These are phyloP conservation scores for Epicoccum nigrum DNA, from an alignment of 2,329 filamentous ascomycete genomes.

Conservation along the genomic window DNA sequence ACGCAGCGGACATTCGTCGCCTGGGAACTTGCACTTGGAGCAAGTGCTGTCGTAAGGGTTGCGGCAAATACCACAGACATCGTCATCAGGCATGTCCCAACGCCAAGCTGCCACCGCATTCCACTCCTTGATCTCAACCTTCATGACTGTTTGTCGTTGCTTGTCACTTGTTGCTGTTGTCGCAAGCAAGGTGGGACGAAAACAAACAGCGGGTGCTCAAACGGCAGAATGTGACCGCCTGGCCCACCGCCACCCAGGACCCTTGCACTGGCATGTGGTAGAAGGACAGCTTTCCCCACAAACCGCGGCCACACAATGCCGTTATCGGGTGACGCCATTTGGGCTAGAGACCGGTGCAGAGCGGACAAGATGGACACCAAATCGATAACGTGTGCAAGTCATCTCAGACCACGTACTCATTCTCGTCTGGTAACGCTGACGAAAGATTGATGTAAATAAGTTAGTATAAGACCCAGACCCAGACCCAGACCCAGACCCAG, in stretches of 20 bases:
- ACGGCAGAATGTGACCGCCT: constrained; percentile 29
- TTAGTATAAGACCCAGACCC: constrained; percentile 12
- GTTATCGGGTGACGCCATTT: constrained; percentile 15
- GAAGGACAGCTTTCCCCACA: constrained; percentile 13
- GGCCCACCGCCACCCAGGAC: constrained; percentile 13
- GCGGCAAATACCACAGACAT: constrained; percentile 98
- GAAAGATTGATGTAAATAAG: not conserved
- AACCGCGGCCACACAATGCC: constrained; percentile 13
- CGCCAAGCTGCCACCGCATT: constrained; percentile 94
- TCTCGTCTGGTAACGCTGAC: not conserved
- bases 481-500: too few species aligned
- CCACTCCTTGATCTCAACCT: constrained; percentile 93
- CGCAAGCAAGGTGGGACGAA: constrained; percentile 18
- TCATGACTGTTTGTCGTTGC: constrained; percentile 65
- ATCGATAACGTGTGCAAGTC: not conserved
- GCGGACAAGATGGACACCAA: constrained; percentile 1
- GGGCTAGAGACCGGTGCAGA: constrained; percentile 9
- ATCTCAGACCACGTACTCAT: constrained; percentile 1
- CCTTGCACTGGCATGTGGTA: constrained; percentile 12
- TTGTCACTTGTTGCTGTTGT: constrained; percentile 9
- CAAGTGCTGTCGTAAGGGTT: constrained; percentile 98
- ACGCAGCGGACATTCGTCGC: constrained; percentile 93
- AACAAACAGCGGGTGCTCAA: constrained; percentile 28
- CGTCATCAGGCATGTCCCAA: constrained; percentile 96
- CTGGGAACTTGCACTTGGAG: constrained; percentile 96